Conservation (phyloP, 176 grass and related monocot species). For the Dactylis glomerata region DNA sequence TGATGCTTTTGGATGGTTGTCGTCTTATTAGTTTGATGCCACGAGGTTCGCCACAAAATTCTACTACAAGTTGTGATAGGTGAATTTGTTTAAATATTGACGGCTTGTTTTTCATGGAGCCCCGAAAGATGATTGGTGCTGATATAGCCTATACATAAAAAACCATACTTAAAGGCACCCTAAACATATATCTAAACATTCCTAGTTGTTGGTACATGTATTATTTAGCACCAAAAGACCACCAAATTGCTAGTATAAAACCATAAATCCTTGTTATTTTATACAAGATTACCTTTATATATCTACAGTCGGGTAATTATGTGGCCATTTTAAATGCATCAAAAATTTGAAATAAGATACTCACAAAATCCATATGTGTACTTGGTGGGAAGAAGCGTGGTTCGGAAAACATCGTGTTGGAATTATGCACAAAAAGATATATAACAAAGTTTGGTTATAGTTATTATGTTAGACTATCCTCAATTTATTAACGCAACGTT, state of each 20-base stretch:
- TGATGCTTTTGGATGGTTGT: neutral
- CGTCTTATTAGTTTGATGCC: neutral
- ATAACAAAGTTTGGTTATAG: neutral
- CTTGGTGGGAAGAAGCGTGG: neutral
- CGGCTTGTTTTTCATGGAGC: neutral
- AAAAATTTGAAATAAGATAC: neutral
- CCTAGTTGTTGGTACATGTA: neutral
- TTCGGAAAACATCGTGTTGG: neutral
- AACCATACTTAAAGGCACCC: neutral
- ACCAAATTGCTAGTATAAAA: neutral
- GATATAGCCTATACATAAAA: neutral
- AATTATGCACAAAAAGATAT: neutral
- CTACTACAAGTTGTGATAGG: neutral
- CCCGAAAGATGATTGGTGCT: neutral
- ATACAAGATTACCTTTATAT: neutral
- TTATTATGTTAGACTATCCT: no score
- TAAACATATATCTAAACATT: neutral
- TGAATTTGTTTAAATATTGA: neutral
- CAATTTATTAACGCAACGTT: no score
- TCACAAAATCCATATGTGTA: neutral
- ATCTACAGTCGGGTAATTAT: neutral
- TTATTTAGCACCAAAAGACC: neutral
- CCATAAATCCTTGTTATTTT: neutral
- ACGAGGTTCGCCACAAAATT: neutral
- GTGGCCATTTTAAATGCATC: neutral